These are phyloP conservation scores for Sugiyamaella floridensis DNA, from an alignment of 805 yeast species.

Conservation along the genomic window DNA sequence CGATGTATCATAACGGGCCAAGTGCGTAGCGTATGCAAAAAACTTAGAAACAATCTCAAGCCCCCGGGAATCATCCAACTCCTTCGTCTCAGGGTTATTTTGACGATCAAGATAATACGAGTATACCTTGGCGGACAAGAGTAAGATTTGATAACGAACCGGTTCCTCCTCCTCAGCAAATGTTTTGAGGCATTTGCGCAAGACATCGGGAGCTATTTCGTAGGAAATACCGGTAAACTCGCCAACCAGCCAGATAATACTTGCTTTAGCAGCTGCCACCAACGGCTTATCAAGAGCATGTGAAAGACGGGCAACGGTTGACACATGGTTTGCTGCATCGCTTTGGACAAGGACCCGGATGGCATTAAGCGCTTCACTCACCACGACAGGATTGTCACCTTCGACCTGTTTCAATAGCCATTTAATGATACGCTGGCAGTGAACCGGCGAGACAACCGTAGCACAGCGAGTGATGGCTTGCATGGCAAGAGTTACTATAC, in stretches of 20 bases:
- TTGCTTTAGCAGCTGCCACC: slow-evolving; percentile 55
- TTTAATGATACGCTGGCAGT: slow-evolving; percentile 39
- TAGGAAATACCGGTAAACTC: slow-evolving; percentile 52
- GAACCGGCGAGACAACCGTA: slow-evolving; percentile 42
- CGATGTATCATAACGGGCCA: slow-evolving; percentile 65
- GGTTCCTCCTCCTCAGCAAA: slow-evolving; percentile 49
- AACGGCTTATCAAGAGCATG: slow-evolving; percentile 14
- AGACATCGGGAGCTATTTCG: slow-evolving; percentile 64
- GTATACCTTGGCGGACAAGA: slow-evolving; percentile 66
- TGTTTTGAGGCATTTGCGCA: slow-evolving; percentile 48
- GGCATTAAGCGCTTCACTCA: slow-evolving; percentile 64
- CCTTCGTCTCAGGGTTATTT: slow-evolving; percentile 24
- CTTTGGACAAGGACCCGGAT: slow-evolving; percentile 66
- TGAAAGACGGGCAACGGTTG: slow-evolving; percentile 49
- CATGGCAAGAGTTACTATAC: slow-evolving; percentile 43
- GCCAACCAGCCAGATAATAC: slow-evolving; percentile 86
- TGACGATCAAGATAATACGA: slow-evolving; percentile 46
- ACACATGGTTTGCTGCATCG: slow-evolving; percentile 46
- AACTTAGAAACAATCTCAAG: slow-evolving; percentile 38
- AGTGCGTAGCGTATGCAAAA: slow-evolving; percentile 54
- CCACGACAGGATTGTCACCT: slow-evolving; percentile 29
- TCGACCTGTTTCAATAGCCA: slow-evolving; percentile 56
- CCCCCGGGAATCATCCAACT: slow-evolving; percentile 17
- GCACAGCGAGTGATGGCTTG: slow-evolving; percentile 59
- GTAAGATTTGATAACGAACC: slow-evolving; percentile 64